These are phyloP conservation scores for Halophytophthora batemanensis DNA, from an alignment of 352 stramenopile species.

Conservation along the genomic window DNA sequence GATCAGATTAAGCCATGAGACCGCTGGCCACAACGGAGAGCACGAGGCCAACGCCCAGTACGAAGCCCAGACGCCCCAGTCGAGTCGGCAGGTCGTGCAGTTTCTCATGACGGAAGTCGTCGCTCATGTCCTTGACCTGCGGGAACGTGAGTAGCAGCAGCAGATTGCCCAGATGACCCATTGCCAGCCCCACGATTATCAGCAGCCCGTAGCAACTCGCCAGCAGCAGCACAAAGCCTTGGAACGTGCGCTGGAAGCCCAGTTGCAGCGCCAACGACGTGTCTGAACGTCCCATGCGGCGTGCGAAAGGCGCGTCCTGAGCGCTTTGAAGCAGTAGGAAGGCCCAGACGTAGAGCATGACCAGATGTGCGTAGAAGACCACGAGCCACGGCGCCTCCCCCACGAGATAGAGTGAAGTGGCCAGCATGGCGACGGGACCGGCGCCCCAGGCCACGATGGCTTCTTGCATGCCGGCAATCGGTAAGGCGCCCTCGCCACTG, in stretches of 20 bases:
- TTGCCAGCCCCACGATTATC: slow-evolving; percentile 37
- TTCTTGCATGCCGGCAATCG: slow-evolving; percentile 50
- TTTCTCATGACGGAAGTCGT: slow-evolving; percentile 68
- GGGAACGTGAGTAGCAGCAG: slow-evolving; percentile 52
- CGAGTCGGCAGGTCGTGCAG: slow-evolving; percentile 53
- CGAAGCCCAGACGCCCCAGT: slow-evolving; percentile 41
- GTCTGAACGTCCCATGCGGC: slow-evolving; percentile 39
- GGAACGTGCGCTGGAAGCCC: slow-evolving; percentile 59
- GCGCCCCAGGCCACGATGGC: slow-evolving; percentile 38
- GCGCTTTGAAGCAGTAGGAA: slow-evolving; percentile 70
- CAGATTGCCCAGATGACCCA: slow-evolving; percentile 70
- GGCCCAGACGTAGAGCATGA: slow-evolving; percentile 56
- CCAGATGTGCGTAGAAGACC: slow-evolving; percentile 50
- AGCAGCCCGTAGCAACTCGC: slow-evolving; percentile 56
- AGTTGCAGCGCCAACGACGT: slow-evolving; percentile 56
- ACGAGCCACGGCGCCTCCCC: slow-evolving; percentile 38
- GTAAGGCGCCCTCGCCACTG: slow-evolving; percentile 24
- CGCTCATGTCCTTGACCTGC: slow-evolving; percentile 62
- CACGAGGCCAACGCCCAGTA: slow-evolving; percentile 45
- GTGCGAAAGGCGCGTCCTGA: slow-evolving; percentile 65
- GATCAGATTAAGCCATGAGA: slow-evolving; percentile 28
- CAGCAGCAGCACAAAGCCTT: slow-evolving; percentile 60
- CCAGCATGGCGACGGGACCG: slow-evolving; percentile 54
- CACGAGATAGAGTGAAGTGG: slow-evolving; percentile 53
- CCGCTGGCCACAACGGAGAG: slow-evolving; percentile 55